These are phyloP conservation scores for Amylostereum areolatum DNA, from an alignment of 1,284 basidiomycete genomes.

Conservation along the genomic window DNA sequence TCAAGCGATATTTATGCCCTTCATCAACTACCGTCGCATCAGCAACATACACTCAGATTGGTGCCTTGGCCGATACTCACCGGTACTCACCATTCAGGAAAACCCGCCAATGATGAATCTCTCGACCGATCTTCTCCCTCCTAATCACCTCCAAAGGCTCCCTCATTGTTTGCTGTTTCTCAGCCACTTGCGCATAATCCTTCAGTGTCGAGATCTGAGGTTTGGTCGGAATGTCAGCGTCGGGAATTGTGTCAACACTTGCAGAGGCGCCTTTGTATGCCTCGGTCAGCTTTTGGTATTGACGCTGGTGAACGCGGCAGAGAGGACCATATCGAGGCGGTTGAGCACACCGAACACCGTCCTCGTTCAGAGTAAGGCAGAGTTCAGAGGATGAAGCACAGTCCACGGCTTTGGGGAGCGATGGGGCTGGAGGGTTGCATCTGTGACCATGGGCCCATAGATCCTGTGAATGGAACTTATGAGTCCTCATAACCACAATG, in stretches of 20 bases:
- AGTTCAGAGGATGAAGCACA: too few relatives aligned
- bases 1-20: conserved; percentile 24
- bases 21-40: conserved; percentile 21
- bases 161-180: conserved; percentile 19
- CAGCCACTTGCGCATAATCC: conserved; percentile 12
- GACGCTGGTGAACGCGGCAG: conserved; percentile 22
- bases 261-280: conserved; percentile 25
- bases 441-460: too few relatives aligned
- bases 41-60: neutral
- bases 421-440: too few relatives aligned
- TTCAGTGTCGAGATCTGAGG: conserved; percentile 14
- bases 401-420: too few relatives aligned
- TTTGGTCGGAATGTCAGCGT: conserved; percentile 14
- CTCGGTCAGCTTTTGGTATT: conserved; percentile 20
- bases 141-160: conserved; percentile 26
- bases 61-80: neutral
- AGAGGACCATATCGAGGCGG: conserved; percentile 15
- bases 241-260: conserved; percentile 19
- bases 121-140: conserved; percentile 20
- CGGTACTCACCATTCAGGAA: conserved; percentile 24
- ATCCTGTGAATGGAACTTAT: too few relatives aligned
- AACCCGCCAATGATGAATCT: conserved; percentile 20
- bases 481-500: too few relatives aligned
- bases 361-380: conserved; percentile 22
- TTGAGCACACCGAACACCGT: conserved; percentile 20